A percentile compares a stretch with the other conserved stretches of the same genome.
These are phyloP conservation scores for Dictyostelium purpureum DNA, from an alignment of 78 protist genomes.

Conservation along the genomic window DNA sequence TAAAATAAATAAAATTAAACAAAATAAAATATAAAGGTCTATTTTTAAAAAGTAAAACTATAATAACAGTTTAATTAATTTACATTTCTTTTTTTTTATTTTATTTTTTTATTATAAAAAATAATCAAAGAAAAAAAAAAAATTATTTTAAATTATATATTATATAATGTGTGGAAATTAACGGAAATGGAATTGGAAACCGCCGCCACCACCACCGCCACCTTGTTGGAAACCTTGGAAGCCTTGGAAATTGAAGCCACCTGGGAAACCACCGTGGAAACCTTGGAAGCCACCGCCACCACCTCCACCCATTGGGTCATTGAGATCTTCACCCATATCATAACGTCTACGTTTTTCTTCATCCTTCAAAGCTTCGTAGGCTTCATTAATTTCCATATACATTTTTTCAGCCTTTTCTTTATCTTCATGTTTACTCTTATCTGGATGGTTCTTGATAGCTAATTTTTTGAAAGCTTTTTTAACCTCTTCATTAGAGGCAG, in stretches of 20 bases:
- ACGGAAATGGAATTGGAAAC: constrained; percentile 32
- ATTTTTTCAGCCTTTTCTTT: constrained; percentile 81
- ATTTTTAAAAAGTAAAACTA: too few species aligned
- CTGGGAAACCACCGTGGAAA: constrained; percentile 28
- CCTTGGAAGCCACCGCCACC: not conserved
- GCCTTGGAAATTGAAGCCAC: constrained; percentile 3
- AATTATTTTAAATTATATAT: too few species aligned
- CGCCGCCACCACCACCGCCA: constrained; percentile 13
- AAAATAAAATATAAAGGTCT: too few species aligned
- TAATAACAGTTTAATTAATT: too few species aligned
- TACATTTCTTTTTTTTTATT: not conserved
- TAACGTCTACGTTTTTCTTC: constrained; percentile 82
- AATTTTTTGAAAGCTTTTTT: constrained; percentile 80
- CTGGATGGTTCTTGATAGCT: constrained; percentile 81
- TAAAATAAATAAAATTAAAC: too few species aligned
- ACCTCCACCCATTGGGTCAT: constrained; percentile 9
- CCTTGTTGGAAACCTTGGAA: constrained; percentile 35
- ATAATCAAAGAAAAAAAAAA: too few species aligned
- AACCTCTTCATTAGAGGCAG: constrained; percentile 64
- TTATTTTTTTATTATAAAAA: not conserved
- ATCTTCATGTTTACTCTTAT: constrained; percentile 38
- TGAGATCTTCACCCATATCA: constrained; percentile 78
- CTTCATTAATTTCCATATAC: constrained; percentile 86
- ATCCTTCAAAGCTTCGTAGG: constrained; percentile 84
- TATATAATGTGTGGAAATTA: too few species aligned